Conservation (phyloP, 2,329 filamentous ascomycete genomes). For the Pyrenophora graminea region DNA sequence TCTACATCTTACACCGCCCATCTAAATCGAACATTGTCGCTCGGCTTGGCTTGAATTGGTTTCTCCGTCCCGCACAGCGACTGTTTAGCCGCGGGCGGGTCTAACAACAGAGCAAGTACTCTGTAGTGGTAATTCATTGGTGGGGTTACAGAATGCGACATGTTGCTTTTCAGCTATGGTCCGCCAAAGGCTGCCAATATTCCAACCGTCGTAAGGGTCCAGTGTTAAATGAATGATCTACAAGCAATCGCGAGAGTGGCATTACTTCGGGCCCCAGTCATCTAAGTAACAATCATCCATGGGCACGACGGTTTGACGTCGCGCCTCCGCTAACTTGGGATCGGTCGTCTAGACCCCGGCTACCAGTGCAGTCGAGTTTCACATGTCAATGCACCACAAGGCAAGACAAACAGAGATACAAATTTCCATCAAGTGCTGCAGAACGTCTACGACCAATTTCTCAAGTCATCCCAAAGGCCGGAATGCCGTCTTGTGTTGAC, state of each 20-base stretch:
- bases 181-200: not conserved
- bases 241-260: conserved; percentile 7
- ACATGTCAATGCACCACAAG: conserved; percentile 16
- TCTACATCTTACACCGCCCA: not conserved
- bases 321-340: conserved; percentile 18
- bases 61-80: conserved; percentile 3
- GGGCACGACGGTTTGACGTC: conserved; percentile 16
- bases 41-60: not conserved
- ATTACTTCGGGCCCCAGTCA: conserved; percentile 17
- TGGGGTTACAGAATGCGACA: conserved; percentile 4
- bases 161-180: conserved; percentile 8
- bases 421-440: not conserved
- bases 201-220: conserved; percentile 2
- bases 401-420: not conserved
- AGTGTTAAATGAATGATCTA: conserved; percentile 10
- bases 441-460: not conserved
- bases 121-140: conserved; percentile 1
- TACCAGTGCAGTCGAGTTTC: conserved; percentile 15
- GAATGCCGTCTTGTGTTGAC: not conserved
- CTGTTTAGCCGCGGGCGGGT: conserved; percentile 7
- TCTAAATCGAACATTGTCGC: conserved; percentile 3
- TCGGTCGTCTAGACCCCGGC: conserved; percentile 19
- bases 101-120: not conserved
- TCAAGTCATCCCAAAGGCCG: not conserved
- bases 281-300: conserved; percentile 1